Evolutionary conservation across 148 eudicot genomes (phyloP).

Genomic region (Rheum nobile): DNA sequence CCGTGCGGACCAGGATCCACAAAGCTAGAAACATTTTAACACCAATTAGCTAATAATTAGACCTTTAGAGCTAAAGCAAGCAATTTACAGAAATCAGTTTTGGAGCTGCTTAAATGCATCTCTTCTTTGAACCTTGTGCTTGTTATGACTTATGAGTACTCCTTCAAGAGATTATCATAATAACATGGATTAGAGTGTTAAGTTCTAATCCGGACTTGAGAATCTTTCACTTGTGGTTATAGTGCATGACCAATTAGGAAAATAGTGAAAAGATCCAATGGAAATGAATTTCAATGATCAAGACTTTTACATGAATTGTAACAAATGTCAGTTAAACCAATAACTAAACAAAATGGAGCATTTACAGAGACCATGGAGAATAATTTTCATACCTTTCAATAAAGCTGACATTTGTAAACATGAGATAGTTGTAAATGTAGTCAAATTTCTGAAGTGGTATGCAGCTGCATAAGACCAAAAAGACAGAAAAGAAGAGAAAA

Average conservation of each 20-base stretch:
- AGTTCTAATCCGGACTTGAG: too few relatives aligned
- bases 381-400: constrained; percentile 39
- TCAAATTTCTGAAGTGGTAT: constrained; percentile 54
- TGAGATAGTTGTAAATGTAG: constrained; percentile 45
- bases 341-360: too few relatives aligned
- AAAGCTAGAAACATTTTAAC: constrained; percentile 25
- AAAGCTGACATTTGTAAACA: constrained; percentile 54
- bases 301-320: too few relatives aligned
- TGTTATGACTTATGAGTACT: too few relatives aligned
- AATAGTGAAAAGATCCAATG: too few relatives aligned
- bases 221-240: too few relatives aligned
- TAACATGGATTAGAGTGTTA: too few relatives aligned
- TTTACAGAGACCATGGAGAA: neutral
- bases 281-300: too few relatives aligned
- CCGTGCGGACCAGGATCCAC: constrained; percentile 58
- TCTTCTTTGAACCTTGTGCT: too few relatives aligned
- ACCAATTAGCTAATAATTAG: neutral
- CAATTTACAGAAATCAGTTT: neutral
- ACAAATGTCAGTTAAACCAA: too few relatives aligned
- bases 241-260: too few relatives aligned
- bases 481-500: neutral
- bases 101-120: neutral
- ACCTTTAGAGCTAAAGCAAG: neutral
- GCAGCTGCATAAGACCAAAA: constrained; percentile 30
- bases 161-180: too few relatives aligned